Evolutionary conservation across 352 stramenopile species (phyloP).

Genomic region (Pythium sukuiense): DNA sequence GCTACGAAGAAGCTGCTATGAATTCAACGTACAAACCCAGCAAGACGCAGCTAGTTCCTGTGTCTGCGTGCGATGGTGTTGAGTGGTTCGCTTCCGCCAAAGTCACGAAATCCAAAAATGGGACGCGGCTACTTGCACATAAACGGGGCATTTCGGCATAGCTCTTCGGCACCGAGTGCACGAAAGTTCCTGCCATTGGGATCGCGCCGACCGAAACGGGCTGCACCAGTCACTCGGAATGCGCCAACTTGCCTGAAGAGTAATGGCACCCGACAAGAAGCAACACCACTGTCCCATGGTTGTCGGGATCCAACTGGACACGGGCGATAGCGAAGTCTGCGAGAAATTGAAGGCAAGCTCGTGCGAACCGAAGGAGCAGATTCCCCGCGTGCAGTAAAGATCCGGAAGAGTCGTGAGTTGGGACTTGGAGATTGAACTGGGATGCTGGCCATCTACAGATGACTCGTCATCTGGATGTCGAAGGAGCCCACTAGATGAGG

Average conservation of each 20-base stretch:
- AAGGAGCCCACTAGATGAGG: neutral
- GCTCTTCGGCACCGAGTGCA: neutral
- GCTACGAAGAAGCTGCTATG: neutral
- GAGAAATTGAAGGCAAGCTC: neutral
- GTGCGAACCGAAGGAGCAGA: too few species aligned
- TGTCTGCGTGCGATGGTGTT: neutral
- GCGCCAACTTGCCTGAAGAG: neutral
- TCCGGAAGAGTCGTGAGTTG: neutral
- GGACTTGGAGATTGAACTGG: neutral
- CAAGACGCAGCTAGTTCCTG: neutral
- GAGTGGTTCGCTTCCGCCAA: neutral
- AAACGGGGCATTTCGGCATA: neutral
- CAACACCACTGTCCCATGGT: neutral
- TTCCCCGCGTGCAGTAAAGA: neutral
- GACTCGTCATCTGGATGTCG: neutral
- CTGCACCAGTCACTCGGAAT: neutral
- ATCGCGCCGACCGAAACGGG: neutral
- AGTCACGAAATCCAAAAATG: slow-evolving; percentile 4
- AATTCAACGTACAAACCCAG: neutral
- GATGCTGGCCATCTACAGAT: neutral
- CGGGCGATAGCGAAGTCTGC: neutral
- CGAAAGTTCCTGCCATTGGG: neutral
- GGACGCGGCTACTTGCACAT: neutral
- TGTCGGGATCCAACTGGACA: slow-evolving; percentile 2
- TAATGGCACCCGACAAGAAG: neutral